These are phyloP conservation scores for Thozetella sp. DNA, from an alignment of 495 filamentous ascomycete species.

Conservation along the genomic window DNA sequence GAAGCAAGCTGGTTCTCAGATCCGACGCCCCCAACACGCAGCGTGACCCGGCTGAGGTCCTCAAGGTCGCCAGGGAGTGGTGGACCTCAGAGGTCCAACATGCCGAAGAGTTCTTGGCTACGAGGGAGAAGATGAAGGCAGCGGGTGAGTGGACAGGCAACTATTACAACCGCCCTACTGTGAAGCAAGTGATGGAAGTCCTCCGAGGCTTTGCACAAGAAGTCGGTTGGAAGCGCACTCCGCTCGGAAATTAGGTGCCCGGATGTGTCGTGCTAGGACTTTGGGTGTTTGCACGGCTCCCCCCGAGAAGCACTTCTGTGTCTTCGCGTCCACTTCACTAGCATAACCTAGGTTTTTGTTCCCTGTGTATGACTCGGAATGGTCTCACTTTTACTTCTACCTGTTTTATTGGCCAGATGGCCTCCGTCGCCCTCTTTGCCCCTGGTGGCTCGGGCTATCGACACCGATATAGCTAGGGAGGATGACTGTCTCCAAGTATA, in stretches of 20 bases:
- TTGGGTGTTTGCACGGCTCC: too few species aligned
- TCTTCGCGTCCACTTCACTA: too few species aligned
- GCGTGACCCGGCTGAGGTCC: conserved; percentile 25
- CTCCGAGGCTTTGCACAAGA: conserved; percentile 16
- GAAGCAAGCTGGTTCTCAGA: conserved; percentile 36
- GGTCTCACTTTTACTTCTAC: too few species aligned
- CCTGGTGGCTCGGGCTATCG: too few species aligned
- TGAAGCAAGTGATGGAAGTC: conserved; percentile 30
- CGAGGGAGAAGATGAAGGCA: conserved; percentile 25
- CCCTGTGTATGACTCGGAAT: too few species aligned
- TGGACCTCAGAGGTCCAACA: conserved; percentile 41
- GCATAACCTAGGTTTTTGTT: too few species aligned
- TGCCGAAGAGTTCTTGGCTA: conserved; percentile 35
- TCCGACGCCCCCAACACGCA: neutral
- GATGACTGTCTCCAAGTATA: too few species aligned
- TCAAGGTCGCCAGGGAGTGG: conserved; percentile 30
- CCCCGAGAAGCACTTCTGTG: too few species aligned
- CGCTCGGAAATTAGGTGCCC: neutral
- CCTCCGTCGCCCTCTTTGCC: too few species aligned
- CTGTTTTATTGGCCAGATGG: too few species aligned
- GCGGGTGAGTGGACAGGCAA: conserved; percentile 42
- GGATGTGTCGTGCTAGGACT: too few species aligned
- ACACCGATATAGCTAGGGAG: too few species aligned
- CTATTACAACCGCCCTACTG: conserved; percentile 35
- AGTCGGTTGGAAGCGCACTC: neutral